Evolutionary conservation across 1,284 basidiomycete genomes (phyloP).

Genomic region (Tylopilus sp.): DNA sequence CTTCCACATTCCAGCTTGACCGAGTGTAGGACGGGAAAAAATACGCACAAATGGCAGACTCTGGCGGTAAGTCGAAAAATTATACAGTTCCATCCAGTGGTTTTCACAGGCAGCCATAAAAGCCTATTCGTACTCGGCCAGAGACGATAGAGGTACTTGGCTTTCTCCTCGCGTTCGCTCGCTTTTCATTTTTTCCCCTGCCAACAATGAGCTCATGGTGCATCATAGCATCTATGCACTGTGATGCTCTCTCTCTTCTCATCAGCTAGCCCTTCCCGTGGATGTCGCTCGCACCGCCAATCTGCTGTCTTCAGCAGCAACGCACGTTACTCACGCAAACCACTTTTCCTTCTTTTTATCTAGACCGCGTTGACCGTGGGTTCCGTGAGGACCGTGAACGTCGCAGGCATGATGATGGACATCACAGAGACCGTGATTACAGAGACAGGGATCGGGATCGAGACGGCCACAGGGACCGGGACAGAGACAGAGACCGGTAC

Average conservation of each 20-base stretch:
- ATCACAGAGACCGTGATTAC: conserved; percentile 47
- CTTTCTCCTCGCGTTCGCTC: conserved; percentile 21
- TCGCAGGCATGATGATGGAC: conserved; percentile 49
- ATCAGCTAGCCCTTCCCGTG: conserved; percentile 52
- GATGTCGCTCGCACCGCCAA: conserved; percentile 36
- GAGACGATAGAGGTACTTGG: conserved; percentile 37
- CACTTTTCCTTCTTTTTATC: conserved; percentile 42
- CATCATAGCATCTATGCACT: conserved; percentile 50
- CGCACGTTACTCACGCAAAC: conserved; percentile 47
- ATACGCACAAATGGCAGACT: conserved; percentile 41
- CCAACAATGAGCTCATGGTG: conserved; percentile 56
- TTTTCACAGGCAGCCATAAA: conserved; percentile 31
- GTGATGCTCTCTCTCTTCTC: conserved; percentile 48
- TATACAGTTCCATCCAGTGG: conserved; percentile 11
- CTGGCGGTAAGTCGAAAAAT: conserved; percentile 29
- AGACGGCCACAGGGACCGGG: conserved; percentile 40
- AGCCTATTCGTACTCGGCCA: conserved; percentile 30
- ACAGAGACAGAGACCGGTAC: conserved; percentile 39
- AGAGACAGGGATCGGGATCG: conserved; percentile 36
- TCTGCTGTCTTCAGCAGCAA: conserved; percentile 38
- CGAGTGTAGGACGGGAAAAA: conserved; percentile 16
- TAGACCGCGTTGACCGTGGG: conserved; percentile 44
- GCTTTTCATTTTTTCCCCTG: conserved; percentile 20
- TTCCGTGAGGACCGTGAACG: conserved; percentile 51
- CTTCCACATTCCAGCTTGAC: conserved; percentile 16